Percentiles rank a stretch among this genome's conserved stretches.
Evolutionary conservation across 306 rosid species (phyloP).

Genomic region (Trifolium subterraneum): DNA sequence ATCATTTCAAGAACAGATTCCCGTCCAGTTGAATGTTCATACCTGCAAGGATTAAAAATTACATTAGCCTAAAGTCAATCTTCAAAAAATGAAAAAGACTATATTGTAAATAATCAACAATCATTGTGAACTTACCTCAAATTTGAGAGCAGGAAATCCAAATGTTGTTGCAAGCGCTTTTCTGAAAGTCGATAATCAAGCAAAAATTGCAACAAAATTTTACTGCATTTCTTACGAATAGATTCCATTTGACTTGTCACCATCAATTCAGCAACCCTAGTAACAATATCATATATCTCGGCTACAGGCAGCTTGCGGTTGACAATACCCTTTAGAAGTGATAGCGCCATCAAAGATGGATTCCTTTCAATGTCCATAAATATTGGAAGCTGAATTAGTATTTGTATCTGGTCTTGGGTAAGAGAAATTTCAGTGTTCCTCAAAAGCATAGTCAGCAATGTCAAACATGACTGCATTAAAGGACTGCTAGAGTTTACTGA

Average conservation of each 20-base stretch:
- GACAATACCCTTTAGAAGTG: slow-evolving; percentile 83
- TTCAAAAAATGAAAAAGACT: neutral
- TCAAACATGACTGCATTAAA: slow-evolving; percentile 82
- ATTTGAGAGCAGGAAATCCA: slow-evolving; percentile 77
- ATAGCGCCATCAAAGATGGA: slow-evolving; percentile 77
- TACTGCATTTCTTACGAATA: slow-evolving; percentile 77
- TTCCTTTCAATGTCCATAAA: slow-evolving; percentile 77
- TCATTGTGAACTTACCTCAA: slow-evolving; percentile 56
- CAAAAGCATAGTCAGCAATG: slow-evolving; percentile 75
- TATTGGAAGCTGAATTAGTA: slow-evolving; percentile 76
- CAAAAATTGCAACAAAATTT: slow-evolving; percentile 82
- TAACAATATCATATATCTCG: slow-evolving; percentile 88
- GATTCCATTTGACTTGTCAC: slow-evolving; percentile 86
- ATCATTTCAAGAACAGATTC: slow-evolving; percentile 93
- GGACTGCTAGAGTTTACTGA: slow-evolving; percentile 65
- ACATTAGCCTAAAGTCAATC: slow-evolving; percentile 15
- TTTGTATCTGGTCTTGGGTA: slow-evolving; percentile 68
- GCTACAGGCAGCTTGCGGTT: slow-evolving; percentile 74
- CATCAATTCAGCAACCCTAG: slow-evolving; percentile 83
- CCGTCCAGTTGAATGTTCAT: slow-evolving; percentile 87
- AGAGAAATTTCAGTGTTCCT: slow-evolving; percentile 71
- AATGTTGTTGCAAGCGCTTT: slow-evolving; percentile 85
- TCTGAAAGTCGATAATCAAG: slow-evolving; percentile 75
- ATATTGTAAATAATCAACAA: slow-evolving; percentile 2
- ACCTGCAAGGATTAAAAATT: slow-evolving; percentile 54